Conservation (phyloP, 169 alveolate genomes). For the Babesia sp. region DNA sequence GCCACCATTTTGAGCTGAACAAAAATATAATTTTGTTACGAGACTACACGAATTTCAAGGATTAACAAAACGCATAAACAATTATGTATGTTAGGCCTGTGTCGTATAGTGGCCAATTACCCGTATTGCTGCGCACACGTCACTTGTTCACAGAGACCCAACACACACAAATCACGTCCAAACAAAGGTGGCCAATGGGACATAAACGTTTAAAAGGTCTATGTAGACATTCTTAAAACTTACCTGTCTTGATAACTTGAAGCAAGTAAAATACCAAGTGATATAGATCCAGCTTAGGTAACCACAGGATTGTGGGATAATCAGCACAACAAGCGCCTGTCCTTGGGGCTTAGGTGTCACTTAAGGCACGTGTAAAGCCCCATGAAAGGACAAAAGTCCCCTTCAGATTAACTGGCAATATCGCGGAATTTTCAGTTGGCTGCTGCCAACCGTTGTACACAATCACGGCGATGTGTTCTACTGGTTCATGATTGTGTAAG, state of each 20-base stretch:
- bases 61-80: neutral
- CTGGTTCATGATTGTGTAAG: too few relatives aligned
- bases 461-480: too few relatives aligned
- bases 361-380: neutral
- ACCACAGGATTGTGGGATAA: constrained; percentile 41
- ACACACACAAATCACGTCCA: neutral
- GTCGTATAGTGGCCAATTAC: too few relatives aligned
- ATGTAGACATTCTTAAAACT: neutral
- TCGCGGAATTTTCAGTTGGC: too few relatives aligned
- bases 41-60: neutral
- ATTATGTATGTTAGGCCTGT: too few relatives aligned
- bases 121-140: constrained; percentile 12
- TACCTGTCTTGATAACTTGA: constrained; percentile 42
- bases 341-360: constrained; percentile 6
- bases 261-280: constrained; percentile 53
- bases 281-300: neutral
- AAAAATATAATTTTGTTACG: neutral
- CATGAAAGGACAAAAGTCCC: constrained; percentile 3
- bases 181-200: neutral
- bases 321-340: constrained; percentile 42
- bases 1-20: constrained; percentile 71
- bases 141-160: neutral
- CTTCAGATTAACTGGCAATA: too few relatives aligned
- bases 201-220: neutral
- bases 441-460: too few relatives aligned